Base-by-base conservation (phyloP, 192 early-diverging fungal genomes). In the Coemansia sp. region DNA sequence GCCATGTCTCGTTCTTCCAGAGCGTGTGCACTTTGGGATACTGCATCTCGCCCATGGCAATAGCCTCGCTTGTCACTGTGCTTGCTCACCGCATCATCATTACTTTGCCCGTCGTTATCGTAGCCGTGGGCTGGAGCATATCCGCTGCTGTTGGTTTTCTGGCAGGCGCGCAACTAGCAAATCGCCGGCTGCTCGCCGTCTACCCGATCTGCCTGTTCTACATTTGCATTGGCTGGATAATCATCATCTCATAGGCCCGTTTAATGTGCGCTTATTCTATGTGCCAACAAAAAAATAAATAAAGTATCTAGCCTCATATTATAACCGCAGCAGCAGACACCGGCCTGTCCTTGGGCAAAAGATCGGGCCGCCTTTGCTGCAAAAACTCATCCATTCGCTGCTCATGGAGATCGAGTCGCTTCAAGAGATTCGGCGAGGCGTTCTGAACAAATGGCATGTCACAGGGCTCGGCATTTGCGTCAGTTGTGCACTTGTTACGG, bases 131-230 rank as follows among this genome's bases (percentile, higher is more conserved):
- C 4, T 99, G 97, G 97, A 88, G 93, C 16, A 90, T 92, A 6
- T 95, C 93, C 60, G 97, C 97, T 2, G 93, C 97, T 0, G 72
- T 99, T 31, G 92, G 92, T n/a, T 99, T 99, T 76, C 78, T 99
- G 36, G 90, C 92, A 4, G 92, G 94, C 46, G 91, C 92, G 6
- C 91, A 95, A 81, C 86, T 99, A 43, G 88, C 89, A 29, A 94
- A 97, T 78, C 87, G 95, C 31, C 88, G 94, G 9, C 74, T 91
- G 52, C 85, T 99, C 49, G 96, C 94, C 12, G 88, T 98, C 36
- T 99, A 98, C 76, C 97, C 97, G 49, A 90, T 99, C 27, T 93
- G 91, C 67, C 80, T 99, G 67, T 99, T 99, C 71, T 99, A 97
- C 79, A 94, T 97, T 63, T 85, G 93, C 73, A 95, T 99, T 75